Evolutionary conservation across 192 early-diverging fungal species (phyloP).

Genomic region (Gamsiella multidivaricata): DNA sequence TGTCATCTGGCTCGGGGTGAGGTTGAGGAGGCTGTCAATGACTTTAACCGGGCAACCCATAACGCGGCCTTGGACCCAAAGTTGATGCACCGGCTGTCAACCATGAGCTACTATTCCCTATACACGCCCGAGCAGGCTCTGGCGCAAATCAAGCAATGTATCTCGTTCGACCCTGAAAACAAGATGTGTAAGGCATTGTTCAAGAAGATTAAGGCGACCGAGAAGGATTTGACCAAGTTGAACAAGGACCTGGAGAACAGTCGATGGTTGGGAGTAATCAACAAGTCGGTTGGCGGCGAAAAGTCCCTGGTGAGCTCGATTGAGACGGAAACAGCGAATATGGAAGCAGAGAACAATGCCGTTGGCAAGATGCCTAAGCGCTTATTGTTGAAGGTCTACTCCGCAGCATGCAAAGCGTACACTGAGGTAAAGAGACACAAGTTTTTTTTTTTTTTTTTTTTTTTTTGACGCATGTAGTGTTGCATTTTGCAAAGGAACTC

Average conservation of each 20-base stretch:
- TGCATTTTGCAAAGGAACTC: too few species aligned
- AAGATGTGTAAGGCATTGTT: constrained; percentile 86
- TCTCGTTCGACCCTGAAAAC: constrained; percentile 92
- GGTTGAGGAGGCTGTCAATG: constrained; percentile 87
- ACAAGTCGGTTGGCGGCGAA: constrained; percentile 67
- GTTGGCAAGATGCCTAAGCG: constrained; percentile 53
- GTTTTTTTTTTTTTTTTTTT: too few species aligned
- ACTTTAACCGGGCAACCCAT: constrained; percentile 81
- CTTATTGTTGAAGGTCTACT: constrained; percentile 57
- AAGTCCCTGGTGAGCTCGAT: constrained; percentile 23
- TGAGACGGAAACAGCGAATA: constrained; percentile 47
- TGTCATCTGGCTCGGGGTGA: constrained; percentile 79
- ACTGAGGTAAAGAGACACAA: constrained; percentile 55
- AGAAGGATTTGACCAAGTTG: constrained; percentile 75
- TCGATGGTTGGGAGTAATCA: constrained; percentile 67
- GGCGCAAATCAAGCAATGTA: constrained; percentile 82
- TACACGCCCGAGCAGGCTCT: constrained; percentile 79
- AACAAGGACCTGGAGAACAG: constrained; percentile 62
- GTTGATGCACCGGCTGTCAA: constrained; percentile 71
- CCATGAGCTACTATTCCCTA: constrained; percentile 75
- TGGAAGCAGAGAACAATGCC: constrained; percentile 47
- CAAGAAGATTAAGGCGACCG: constrained; percentile 75
- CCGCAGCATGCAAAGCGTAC: constrained; percentile 72
- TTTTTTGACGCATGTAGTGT: too few species aligned
- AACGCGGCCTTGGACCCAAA: constrained; percentile 75